A percentile compares a stretch with the other conserved stretches of the same genome.
phyloP scores from a whole-genome alignment of 495 filamentous ascomycete species.

The Penicillium canescens region DNA sequence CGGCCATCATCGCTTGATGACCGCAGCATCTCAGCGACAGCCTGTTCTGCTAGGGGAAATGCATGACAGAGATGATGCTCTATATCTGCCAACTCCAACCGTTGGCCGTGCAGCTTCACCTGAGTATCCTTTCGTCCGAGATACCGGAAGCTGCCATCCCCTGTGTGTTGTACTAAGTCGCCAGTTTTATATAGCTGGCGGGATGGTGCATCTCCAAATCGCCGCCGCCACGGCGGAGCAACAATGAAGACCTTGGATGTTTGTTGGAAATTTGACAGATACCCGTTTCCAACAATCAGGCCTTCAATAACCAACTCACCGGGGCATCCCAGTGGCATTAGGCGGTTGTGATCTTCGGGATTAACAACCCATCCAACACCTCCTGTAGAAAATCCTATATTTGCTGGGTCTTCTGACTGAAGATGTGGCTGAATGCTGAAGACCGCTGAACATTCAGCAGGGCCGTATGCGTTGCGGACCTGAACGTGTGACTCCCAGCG shows the following conservation, averaged over 20 bases:
- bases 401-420: background rate
- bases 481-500: constrained; percentile 29
- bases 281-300: background rate
- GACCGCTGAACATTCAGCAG: constrained; percentile 40
- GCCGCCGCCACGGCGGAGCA: background rate
- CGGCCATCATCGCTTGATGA: background rate
- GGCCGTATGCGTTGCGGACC: constrained; percentile 51
- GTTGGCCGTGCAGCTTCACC: background rate
- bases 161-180: background rate
- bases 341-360: background rate
- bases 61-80: background rate
- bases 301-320: background rate
- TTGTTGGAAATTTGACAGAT: background rate
- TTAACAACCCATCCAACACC: background rate
- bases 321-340: background rate
- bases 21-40: background rate
- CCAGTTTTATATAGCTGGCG: background rate
- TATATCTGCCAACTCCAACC: background rate
- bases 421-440: constrained; percentile 17
- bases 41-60: background rate
- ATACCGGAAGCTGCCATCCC: background rate
- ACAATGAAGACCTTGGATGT: background rate
- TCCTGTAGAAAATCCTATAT: background rate
- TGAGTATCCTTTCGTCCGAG: constrained; percentile 6
- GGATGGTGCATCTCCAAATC: background rate